phyloP scores from a whole-genome alignment of 2,329 filamentous ascomycete genomes.

The Zymoseptoria brevis region DNA sequence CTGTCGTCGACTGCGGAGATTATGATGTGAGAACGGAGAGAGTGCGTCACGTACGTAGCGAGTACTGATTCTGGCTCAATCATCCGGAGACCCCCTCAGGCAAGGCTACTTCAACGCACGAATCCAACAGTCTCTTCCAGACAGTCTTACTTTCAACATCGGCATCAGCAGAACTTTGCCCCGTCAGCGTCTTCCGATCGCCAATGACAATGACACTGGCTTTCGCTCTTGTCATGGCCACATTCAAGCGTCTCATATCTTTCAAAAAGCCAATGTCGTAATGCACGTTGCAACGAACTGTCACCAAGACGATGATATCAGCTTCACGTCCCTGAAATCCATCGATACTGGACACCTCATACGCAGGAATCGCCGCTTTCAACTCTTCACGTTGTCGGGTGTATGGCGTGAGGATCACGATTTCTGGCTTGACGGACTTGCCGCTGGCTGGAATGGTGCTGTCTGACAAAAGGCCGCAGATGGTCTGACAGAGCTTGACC shows the following conservation, averaged over 20 bases:
- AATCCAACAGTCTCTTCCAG: not conserved
- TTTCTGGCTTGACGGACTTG: not conserved
- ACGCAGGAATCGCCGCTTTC: not conserved
- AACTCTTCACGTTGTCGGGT: constrained; percentile 1
- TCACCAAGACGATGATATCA: constrained; percentile 4
- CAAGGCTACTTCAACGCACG: not conserved
- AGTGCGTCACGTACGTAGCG: no score
- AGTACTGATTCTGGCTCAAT: not conserved
- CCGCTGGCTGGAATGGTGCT: not conserved
- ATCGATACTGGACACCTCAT: not conserved
- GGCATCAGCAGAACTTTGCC: not conserved
- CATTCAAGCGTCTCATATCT: constrained; percentile 58
- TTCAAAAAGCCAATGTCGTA: constrained; percentile 56
- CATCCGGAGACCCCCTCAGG: not conserved
- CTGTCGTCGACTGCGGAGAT: no score
- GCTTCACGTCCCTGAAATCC: constrained; percentile 4
- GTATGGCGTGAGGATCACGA: constrained; percentile 2
- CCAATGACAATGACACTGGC: constrained; percentile 3
- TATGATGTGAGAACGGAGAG: no score
- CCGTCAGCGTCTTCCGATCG: constrained; percentile 1
- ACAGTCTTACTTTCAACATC: not conserved
- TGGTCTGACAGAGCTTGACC: not conserved
- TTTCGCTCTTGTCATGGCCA: constrained; percentile 4
- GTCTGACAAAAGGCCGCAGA: not conserved
- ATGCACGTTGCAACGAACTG: constrained; percentile 1